Evolutionary conservation across 352 stramenopile species (phyloP).

Genomic region (Phytopythium cucurbitacearum): DNA sequence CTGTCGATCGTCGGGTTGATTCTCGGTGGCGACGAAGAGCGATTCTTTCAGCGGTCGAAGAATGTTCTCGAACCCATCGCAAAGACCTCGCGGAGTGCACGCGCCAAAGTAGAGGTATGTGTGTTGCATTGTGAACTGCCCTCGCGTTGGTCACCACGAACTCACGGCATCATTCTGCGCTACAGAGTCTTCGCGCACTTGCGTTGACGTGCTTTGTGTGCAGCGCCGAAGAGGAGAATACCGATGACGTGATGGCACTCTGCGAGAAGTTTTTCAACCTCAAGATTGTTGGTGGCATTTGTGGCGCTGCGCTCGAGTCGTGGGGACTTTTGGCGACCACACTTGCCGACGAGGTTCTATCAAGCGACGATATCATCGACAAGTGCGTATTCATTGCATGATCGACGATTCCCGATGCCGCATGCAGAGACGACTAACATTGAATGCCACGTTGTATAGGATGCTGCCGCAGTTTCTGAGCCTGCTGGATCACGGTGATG

Average conservation of each 20-base stretch:
- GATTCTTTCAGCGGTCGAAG: slow-evolving; percentile 72
- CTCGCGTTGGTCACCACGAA: not conserved
- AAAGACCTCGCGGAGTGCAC: slow-evolving; percentile 53
- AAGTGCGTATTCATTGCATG: slow-evolving; percentile 23
- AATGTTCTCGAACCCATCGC: slow-evolving; percentile 65
- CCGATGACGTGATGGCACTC: slow-evolving; percentile 51
- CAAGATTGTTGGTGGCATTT: slow-evolving; percentile 63
- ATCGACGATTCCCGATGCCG: not conserved
- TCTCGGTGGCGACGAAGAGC: slow-evolving; percentile 66
- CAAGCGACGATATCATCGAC: slow-evolving; percentile 48
- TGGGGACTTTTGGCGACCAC: slow-evolving; percentile 74
- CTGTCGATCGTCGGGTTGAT: slow-evolving; percentile 72
- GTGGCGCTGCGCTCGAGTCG: slow-evolving; percentile 53
- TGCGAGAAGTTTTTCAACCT: slow-evolving; percentile 68
- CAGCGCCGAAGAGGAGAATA: slow-evolving; percentile 76
- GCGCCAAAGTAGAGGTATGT: slow-evolving; percentile 62
- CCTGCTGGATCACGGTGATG: slow-evolving; percentile 72
- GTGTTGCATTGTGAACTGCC: slow-evolving; percentile 1
- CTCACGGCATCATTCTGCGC: not conserved
- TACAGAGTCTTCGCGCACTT: slow-evolving; percentile 63
- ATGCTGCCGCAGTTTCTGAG: slow-evolving; percentile 64
- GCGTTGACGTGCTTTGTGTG: slow-evolving; percentile 75
- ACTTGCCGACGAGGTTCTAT: slow-evolving; percentile 47
- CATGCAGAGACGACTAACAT: not conserved
- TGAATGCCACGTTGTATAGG: slow-evolving; percentile 14